Percentiles rank a stretch among this genome's conserved stretches.
Evolutionary conservation across 129 eudicot species (phyloP).

Genomic region (Tagetes erecta): DNA sequence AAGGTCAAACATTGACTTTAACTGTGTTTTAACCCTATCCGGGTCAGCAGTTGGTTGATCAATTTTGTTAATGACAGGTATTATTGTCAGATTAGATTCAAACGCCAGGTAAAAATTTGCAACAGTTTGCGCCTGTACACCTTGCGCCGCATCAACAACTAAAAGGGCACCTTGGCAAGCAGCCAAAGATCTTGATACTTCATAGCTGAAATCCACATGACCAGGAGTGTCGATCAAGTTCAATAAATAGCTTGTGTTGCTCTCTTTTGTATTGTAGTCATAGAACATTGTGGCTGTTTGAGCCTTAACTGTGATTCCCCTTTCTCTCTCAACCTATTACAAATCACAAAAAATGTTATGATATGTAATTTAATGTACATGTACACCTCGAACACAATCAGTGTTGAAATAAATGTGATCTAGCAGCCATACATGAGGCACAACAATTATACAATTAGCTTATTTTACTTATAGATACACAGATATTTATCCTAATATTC

Average conservation of each 20-base stretch:
- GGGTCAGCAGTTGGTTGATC: slow-evolving; percentile 99
- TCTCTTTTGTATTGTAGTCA: slow-evolving; percentile 43
- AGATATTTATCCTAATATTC: neutral
- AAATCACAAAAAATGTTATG: slow-evolving; percentile 7
- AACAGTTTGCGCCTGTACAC: slow-evolving; percentile 98
- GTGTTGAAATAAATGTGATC: neutral
- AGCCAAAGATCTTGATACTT: slow-evolving; percentile 94
- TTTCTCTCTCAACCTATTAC: slow-evolving; percentile 89
- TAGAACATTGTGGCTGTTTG: slow-evolving; percentile 98
- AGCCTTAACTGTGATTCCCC: slow-evolving; percentile 97
- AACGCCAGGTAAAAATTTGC: slow-evolving; percentile 95
- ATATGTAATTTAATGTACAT: neutral
- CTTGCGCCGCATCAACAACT: slow-evolving; percentile 98
- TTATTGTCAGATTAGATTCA: slow-evolving; percentile 73
- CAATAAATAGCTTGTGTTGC: slow-evolving; percentile 53
- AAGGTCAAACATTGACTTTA: slow-evolving; percentile 90
- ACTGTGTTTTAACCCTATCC: slow-evolving; percentile 83
- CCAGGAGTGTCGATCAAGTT: slow-evolving; percentile 96
- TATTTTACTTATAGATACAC: neutral
- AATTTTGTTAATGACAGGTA: slow-evolving; percentile 90
- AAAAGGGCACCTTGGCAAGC: slow-evolving; percentile 98
- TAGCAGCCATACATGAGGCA: slow-evolving; percentile 2
- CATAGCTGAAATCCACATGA: slow-evolving; percentile 96
- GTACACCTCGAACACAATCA: neutral
- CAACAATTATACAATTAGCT: neutral